Evolutionary conservation across 2,329 filamentous ascomycete genomes (phyloP).

Genomic region (Microdochium nivale): DNA sequence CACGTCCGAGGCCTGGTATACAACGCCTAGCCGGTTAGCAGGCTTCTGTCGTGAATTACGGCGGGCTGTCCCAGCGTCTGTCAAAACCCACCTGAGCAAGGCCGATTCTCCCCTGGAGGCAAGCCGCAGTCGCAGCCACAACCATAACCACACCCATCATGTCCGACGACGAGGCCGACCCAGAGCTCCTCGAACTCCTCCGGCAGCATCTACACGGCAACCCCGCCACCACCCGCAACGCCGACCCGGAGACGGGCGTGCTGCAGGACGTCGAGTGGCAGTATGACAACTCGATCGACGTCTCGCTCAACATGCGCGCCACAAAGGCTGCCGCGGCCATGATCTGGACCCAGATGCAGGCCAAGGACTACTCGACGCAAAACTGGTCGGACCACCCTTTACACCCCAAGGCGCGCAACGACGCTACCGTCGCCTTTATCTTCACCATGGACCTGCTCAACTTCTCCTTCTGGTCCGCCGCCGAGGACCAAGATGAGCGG

Average conservation of each 20-base stretch:
- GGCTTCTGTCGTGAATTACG: too few relatives aligned
- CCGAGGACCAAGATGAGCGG: slow-evolving; percentile 52
- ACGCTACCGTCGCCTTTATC: slow-evolving; percentile 78
- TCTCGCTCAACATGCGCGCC: slow-evolving; percentile 74
- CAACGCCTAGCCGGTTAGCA: too few relatives aligned
- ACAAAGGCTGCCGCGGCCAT: slow-evolving; percentile 74
- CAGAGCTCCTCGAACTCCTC: slow-evolving; percentile 77
- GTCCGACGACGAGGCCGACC: slow-evolving; percentile 89
- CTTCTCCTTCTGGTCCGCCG: slow-evolving; percentile 91
- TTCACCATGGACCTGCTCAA: slow-evolving; percentile 97
- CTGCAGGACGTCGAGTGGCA: slow-evolving; percentile 77
- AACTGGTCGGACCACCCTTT: slow-evolving; percentile 85
- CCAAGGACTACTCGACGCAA: slow-evolving; percentile 72
- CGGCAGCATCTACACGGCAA: slow-evolving; percentile 67
- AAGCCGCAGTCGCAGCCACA: too few relatives aligned
- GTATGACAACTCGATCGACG: slow-evolving; percentile 87
- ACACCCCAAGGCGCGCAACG: slow-evolving; percentile 77
- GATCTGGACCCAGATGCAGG: slow-evolving; percentile 76
- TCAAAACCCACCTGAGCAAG: too few relatives aligned
- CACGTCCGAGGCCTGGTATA: too few relatives aligned
- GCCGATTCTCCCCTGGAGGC: too few relatives aligned
- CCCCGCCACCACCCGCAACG: slow-evolving; percentile 33
- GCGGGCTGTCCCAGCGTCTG: too few relatives aligned
- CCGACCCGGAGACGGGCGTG: slow-evolving; percentile 70
- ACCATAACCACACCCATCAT: slow-evolving; percentile 31